Percentiles rank a stretch among this genome's conserved stretches.
These are phyloP conservation scores for Ascochyta fabae DNA, from an alignment of 2,329 filamentous ascomycete species.

Conservation along the genomic window DNA sequence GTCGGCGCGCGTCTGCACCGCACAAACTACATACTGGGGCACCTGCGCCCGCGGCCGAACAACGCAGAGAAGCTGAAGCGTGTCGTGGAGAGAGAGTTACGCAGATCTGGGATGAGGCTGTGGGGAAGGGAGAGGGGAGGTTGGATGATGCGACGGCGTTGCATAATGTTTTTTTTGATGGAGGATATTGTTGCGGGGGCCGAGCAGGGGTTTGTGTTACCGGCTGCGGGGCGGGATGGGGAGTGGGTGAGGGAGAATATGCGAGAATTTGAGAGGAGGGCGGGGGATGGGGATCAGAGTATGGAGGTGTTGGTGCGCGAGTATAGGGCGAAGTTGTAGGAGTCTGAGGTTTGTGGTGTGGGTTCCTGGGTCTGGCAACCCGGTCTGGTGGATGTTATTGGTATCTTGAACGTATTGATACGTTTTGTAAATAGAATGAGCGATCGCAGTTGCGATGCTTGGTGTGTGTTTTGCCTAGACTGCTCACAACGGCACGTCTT, in stretches of 20 bases:
- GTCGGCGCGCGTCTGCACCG: background rate
- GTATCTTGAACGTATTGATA: constrained; percentile 5
- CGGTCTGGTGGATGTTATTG: background rate
- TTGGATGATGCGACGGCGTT: constrained; percentile 26
- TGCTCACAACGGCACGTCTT: constrained; percentile 67
- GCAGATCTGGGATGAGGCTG: constrained; percentile 29
- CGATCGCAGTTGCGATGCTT: background rate
- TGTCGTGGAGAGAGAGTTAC: constrained; percentile 18
- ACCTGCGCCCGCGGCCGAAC: constrained; percentile 28
- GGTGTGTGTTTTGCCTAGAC: background rate
- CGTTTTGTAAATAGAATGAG: background rate
- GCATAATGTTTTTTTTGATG: constrained; percentile 37
- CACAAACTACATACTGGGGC: constrained; percentile 32
- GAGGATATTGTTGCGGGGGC: constrained; percentile 34
- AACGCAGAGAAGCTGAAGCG: constrained; percentile 15
- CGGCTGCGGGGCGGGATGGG: constrained; percentile 31
- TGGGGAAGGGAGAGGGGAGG: constrained; percentile 7
- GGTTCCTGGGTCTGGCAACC: background rate
- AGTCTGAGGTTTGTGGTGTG: background rate
- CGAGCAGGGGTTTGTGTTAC: constrained; percentile 36
- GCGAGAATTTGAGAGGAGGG: constrained; percentile 30
- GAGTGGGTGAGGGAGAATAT: constrained; percentile 32
- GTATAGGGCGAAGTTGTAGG: constrained; percentile 1
- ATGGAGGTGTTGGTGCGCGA: constrained; percentile 28
- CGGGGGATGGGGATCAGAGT: constrained; percentile 28